Evolutionary conservation across 2,329 filamentous ascomycete species (phyloP).

Genomic region (Microdochium nivale): DNA sequence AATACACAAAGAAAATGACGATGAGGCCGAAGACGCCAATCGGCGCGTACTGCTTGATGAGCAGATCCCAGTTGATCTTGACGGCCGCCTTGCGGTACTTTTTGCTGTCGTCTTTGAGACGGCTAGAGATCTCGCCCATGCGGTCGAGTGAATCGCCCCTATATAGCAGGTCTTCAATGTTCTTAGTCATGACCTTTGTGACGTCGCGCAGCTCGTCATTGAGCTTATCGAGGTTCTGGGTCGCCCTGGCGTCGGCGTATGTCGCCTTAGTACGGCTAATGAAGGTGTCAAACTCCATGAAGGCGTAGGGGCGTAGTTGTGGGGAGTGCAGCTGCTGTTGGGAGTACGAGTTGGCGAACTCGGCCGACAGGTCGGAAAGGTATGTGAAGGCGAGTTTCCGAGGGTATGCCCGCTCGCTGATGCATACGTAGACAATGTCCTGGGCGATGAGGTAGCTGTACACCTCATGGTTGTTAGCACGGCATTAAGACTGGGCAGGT

Average conservation of each 20-base stretch:
- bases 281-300: slow-evolving; percentile 97
- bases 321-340: slow-evolving; percentile 64
- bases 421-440: slow-evolving; percentile 84
- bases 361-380: slow-evolving; percentile 81
- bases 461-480: not conserved
- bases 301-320: slow-evolving; percentile 81
- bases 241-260: slow-evolving; percentile 85
- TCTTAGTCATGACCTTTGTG: slow-evolving; percentile 99
- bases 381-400: slow-evolving; percentile 98
- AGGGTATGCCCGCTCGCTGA: slow-evolving; percentile 88
- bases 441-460: slow-evolving; percentile 73
- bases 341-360: slow-evolving; percentile 84
- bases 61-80: slow-evolving; percentile 93
- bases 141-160: slow-evolving; percentile 88
- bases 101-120: slow-evolving; percentile 83
- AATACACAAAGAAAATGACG: slow-evolving; percentile 80
- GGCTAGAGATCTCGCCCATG: slow-evolving; percentile 90
- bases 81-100: slow-evolving; percentile 92
- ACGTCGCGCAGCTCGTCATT: slow-evolving; percentile 97
- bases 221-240: slow-evolving; percentile 87
- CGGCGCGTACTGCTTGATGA: slow-evolving; percentile 94
- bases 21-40: slow-evolving; percentile 75
- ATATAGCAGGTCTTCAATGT: slow-evolving; percentile 96
- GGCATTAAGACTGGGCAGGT: not conserved
- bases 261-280: slow-evolving; percentile 88